Conservation (phyloP, 2,329 filamentous ascomycete species). For the Teratosphaeria destructans region DNA sequence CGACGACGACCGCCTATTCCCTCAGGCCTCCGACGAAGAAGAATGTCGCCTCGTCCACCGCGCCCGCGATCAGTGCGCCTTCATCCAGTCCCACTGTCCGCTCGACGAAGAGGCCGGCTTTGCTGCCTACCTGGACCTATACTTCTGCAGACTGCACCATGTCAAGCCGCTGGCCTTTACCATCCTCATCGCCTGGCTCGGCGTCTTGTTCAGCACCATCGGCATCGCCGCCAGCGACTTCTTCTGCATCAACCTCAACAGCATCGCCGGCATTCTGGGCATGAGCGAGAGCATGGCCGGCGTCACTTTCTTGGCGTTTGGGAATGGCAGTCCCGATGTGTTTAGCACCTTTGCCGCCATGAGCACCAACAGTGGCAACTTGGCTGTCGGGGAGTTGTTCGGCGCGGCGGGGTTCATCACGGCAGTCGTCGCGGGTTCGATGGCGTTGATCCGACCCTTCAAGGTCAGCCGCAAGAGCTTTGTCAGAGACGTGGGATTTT, state of each 20-base stretch:
- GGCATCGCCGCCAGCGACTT: conserved; percentile 97
- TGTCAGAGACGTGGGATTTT: conserved; percentile 83
- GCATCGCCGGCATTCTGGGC: conserved; percentile 76
- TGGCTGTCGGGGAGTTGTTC: conserved; percentile 90
- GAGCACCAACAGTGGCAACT: conserved; percentile 90
- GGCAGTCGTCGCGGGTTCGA: conserved; percentile 88
- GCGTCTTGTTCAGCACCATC: conserved; percentile 86
- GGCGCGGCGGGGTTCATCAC: conserved; percentile 95
- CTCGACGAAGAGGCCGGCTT: conserved; percentile 78
- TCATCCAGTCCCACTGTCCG: conserved; percentile 68
- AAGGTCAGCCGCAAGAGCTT: conserved; percentile 83
- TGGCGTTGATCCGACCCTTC: conserved; percentile 94
- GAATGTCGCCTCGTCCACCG: conserved; percentile 70
- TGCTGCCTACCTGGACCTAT: conserved; percentile 76
- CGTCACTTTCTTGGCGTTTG: conserved; percentile 92
- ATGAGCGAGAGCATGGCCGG: conserved; percentile 94
- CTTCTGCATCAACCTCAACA: conserved; percentile 93
- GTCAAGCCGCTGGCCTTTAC: conserved; percentile 68
- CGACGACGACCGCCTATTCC: conserved; percentile 11
- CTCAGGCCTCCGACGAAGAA: conserved; percentile 27
- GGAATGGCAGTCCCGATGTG: conserved; percentile 94
- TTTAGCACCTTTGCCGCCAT: conserved; percentile 98
- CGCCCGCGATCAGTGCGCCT: conserved; percentile 73
- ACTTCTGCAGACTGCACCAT: conserved; percentile 68
- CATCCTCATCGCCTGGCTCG: conserved; percentile 72